Evolutionary conservation across 345 rosid species (phyloP).

Genomic region (Eucalyptus microcorys): DNA sequence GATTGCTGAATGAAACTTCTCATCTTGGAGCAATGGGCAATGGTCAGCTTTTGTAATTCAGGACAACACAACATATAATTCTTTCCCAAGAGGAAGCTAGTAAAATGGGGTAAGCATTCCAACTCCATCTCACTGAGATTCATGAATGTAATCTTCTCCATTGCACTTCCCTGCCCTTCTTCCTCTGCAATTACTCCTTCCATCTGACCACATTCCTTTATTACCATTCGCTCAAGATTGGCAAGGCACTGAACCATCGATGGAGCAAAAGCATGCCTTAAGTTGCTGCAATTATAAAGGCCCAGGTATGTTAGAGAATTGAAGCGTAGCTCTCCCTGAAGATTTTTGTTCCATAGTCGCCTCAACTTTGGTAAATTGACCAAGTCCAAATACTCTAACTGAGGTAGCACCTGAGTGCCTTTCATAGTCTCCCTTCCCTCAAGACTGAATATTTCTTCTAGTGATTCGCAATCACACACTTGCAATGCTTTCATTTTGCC

Average conservation of each 20-base stretch:
- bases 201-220: background rate
- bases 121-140: rapidly evolving
- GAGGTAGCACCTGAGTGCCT: background rate
- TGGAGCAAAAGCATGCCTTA: background rate
- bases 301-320: rapidly evolving
- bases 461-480: background rate
- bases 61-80: background rate
- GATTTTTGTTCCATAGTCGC: background rate
- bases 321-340: rapidly evolving
- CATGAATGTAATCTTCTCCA: background rate
- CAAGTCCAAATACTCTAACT: rapidly evolving
- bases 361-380: background rate
- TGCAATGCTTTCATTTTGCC: background rate
- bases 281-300: background rate
- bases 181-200: background rate
- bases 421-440: rapidly evolving
- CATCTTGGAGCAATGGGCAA: background rate
- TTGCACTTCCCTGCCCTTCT: background rate
- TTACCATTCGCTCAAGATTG: rapidly evolving
- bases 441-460: background rate
- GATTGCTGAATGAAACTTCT: background rate
- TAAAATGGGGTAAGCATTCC: background rate
- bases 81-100: background rate
- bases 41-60: rapidly evolving
- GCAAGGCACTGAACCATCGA: background rate